Evolutionary conservation across 2,329 filamentous ascomycete genomes (phyloP).

Genomic region (Rhynchosporium secalis): DNA sequence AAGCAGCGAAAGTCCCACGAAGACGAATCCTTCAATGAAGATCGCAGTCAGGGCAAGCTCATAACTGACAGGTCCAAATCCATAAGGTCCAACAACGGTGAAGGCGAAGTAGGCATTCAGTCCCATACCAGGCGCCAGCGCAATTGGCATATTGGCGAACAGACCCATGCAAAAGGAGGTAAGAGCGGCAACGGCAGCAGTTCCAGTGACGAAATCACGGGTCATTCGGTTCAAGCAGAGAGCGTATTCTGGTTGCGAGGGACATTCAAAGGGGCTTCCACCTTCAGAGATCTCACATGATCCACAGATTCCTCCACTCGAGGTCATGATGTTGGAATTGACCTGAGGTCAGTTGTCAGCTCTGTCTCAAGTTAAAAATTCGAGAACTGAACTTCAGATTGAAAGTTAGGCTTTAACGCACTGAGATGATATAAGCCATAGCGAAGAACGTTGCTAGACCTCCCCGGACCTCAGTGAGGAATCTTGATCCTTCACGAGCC

Average conservation of each 20-base stretch:
- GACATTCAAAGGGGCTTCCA: conserved; percentile 38
- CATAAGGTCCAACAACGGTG: conserved; percentile 72
- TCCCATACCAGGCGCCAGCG: conserved; percentile 74
- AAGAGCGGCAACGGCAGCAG: conserved; percentile 77
- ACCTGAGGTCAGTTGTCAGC: conserved; percentile 34
- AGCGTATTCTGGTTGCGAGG: conserved; percentile 57
- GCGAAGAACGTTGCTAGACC: conserved; percentile 74
- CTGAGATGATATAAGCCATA: conserved; percentile 74
- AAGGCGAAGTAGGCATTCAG: conserved; percentile 88
- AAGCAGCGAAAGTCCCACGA: conserved; percentile 74
- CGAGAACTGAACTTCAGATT: conserved; percentile 39
- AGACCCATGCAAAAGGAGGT: conserved; percentile 83
- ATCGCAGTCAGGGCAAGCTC: conserved; percentile 78
- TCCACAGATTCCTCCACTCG: conserved; percentile 42
- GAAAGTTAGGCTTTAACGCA: conserved; percentile 48
- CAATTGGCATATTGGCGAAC: conserved; percentile 73
- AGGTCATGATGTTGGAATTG: conserved; percentile 69
- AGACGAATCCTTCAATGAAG: conserved; percentile 85
- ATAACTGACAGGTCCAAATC: conserved; percentile 72
- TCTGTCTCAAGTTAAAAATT: conserved; percentile 41
- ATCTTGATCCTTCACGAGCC: conserved; percentile 61
- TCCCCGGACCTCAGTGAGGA: conserved; percentile 82
- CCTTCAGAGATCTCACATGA: conserved; percentile 28
- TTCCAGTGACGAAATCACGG: conserved; percentile 78
- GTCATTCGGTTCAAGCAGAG: conserved; percentile 56